A percentile compares a stretch with the other conserved stretches of the same genome.
Conservation (phyloP, 176 grass and related monocot genomes). For the Dactylis glomerata region DNA sequence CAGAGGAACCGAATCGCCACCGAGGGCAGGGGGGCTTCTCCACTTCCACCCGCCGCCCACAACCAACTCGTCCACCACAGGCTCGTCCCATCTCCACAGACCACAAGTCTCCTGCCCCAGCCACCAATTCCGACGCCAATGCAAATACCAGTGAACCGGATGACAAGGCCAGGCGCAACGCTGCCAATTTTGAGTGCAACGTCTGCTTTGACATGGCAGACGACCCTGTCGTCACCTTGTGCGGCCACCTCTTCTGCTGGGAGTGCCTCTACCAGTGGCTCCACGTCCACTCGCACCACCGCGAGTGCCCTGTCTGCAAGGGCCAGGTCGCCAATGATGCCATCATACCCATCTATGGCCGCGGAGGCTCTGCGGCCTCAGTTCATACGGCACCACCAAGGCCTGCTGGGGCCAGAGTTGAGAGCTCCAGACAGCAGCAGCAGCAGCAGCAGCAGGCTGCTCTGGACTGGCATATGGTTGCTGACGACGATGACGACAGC, state of each 20-base stretch:
- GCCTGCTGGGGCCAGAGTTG: constrained; percentile 33
- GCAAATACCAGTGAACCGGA: constrained; percentile 12
- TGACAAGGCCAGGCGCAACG: constrained; percentile 34
- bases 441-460: not conserved
- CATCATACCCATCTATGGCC: constrained; percentile 76
- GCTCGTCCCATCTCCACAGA: not conserved
- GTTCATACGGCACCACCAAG: constrained; percentile 30
- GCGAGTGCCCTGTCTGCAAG: constrained; percentile 89
- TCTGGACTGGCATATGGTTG: not conserved
- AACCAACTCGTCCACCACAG: not conserved
- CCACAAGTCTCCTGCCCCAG: constrained; percentile 18
- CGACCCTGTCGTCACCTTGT: constrained; percentile 80
- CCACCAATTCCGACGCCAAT: not conserved
- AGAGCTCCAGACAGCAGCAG: constrained; percentile 46
- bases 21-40: constrained; percentile 2
- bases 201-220: constrained; percentile 82
- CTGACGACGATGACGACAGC: not conserved
- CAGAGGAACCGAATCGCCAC: not conserved
- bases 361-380: constrained; percentile 48
- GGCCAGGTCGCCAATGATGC: constrained; percentile 68
- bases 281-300: constrained; percentile 69
- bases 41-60: not conserved
- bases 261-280: constrained; percentile 89
- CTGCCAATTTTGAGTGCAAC: constrained; percentile 81
- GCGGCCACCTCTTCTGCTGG: constrained; percentile 95